Conservation (phyloP, 2,329 filamentous ascomycete genomes). For the Cordyceps fumosorosea region DNA sequence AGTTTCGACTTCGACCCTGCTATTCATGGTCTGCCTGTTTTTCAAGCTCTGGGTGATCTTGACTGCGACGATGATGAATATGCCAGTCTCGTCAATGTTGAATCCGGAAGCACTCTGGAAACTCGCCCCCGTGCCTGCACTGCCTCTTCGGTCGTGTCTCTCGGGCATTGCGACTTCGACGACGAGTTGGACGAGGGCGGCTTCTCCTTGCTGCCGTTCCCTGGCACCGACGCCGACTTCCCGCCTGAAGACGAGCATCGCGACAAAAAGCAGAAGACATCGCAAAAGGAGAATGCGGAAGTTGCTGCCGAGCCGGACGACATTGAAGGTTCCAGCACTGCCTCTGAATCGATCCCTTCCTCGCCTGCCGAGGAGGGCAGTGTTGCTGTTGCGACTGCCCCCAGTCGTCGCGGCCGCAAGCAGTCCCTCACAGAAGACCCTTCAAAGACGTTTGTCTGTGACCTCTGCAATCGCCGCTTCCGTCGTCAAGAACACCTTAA, state of each 20-base stretch:
- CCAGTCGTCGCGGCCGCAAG: slow-evolving; percentile 92
- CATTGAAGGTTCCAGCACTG: slow-evolving; percentile 28
- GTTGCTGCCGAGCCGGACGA: slow-evolving; percentile 29
- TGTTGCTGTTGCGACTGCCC: slow-evolving; percentile 45
- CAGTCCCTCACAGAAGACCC: slow-evolving; percentile 97
- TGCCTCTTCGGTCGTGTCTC: slow-evolving; percentile 59
- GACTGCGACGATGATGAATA: slow-evolving; percentile 92
- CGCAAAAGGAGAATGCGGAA: slow-evolving; percentile 32
- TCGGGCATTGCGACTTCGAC: slow-evolving; percentile 72
- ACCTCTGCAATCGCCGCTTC: slow-evolving; percentile 94
- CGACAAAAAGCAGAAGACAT: slow-evolving; percentile 52
- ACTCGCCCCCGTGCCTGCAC: slow-evolving; percentile 63
- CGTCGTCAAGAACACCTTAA: slow-evolving; percentile 97
- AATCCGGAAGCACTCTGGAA: slow-evolving; percentile 41
- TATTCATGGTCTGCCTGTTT: slow-evolving; percentile 59
- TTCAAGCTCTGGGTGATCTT: slow-evolving; percentile 82
- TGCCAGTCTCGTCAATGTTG: slow-evolving; percentile 64
- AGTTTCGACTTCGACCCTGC: slow-evolving; percentile 43
- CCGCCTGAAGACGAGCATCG: slow-evolving; percentile 43
- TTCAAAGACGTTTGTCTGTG: slow-evolving; percentile 96
- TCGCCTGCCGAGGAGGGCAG: slow-evolving; percentile 35
- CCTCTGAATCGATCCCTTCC: slow-evolving; percentile 32
- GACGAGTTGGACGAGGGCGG: slow-evolving; percentile 68
- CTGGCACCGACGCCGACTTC: slow-evolving; percentile 45
- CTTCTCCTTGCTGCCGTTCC: slow-evolving; percentile 54